Evolutionary conservation across 208 protist genomes (phyloP).

Genomic region (Wallacemonas collosoma): DNA sequence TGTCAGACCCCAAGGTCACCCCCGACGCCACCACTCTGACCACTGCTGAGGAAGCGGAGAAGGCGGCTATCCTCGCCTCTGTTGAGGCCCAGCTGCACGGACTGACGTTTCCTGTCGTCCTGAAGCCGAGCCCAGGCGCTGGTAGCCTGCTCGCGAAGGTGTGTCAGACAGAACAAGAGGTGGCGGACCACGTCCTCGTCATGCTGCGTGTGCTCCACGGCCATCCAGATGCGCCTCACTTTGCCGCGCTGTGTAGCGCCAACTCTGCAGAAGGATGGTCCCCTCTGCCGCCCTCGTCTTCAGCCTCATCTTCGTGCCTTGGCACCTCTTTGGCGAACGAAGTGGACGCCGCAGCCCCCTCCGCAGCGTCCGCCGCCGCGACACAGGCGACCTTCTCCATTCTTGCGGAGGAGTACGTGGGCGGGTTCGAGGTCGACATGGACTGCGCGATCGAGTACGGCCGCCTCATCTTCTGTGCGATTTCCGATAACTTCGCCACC

Average conservation of each 20-base stretch:
- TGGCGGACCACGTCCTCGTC: conserved; percentile 35
- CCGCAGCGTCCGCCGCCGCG: conserved; percentile 15
- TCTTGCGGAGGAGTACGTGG: conserved; percentile 78
- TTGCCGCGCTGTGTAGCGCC: conserved; percentile 24
- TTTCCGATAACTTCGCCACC: conserved; percentile 79
- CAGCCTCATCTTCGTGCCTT: background rate
- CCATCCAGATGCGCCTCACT: conserved; percentile 56
- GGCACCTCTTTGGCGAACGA: background rate
- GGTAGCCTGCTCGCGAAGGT: conserved; percentile 59
- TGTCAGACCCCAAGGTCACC: too few relatives aligned
- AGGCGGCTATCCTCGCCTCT: background rate
- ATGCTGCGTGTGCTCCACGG: conserved; percentile 46
- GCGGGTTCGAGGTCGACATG: conserved; percentile 82
- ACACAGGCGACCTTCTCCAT: conserved; percentile 13
- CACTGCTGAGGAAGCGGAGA: too few relatives aligned
- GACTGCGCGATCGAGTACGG: conserved; percentile 76
- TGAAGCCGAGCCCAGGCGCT: conserved; percentile 81
- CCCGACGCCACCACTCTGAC: too few relatives aligned
- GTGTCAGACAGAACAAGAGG: conserved; percentile 46
- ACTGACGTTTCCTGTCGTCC: conserved; percentile 54
- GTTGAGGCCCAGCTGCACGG: conserved; percentile 1
- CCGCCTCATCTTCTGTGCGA: conserved; percentile 53
- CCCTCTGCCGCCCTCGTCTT: background rate
- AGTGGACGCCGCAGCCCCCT: background rate
- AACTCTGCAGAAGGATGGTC: conserved; percentile 1